A percentile compares a stretch with the other conserved stretches of the same genome.
Conservation (phyloP, 306 rosid genomes). For the Vigna unguiculata region DNA sequence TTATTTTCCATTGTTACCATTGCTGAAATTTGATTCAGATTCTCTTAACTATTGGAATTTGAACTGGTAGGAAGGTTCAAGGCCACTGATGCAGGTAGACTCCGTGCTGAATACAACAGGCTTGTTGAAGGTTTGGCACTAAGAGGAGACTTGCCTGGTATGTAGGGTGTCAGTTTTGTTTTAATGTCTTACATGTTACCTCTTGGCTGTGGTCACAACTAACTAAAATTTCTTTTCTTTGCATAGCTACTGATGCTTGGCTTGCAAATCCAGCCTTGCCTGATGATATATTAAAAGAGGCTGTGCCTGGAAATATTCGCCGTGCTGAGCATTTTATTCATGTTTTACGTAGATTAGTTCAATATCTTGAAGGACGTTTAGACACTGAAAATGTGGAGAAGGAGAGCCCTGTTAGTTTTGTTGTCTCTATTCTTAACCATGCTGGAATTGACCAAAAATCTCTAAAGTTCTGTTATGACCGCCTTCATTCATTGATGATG, state of each 20-base stretch:
- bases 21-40: constrained; percentile 51
- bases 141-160: constrained; percentile 87
- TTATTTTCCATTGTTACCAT: constrained; percentile 35
- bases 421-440: constrained; percentile 64
- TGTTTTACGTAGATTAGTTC: constrained; percentile 85
- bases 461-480: constrained; percentile 91
- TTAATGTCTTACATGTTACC: constrained; percentile 12
- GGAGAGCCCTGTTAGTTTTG: constrained; percentile 82
- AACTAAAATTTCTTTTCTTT: constrained; percentile 40
- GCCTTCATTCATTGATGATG: constrained; percentile 93
- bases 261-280: constrained; percentile 95
- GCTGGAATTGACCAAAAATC: constrained; percentile 97
- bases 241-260: constrained; percentile 79
- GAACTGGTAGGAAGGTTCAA: constrained; percentile 97
- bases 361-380: constrained; percentile 86
- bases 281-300: constrained; percentile 94
- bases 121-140: constrained; percentile 94
- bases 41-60: constrained; percentile 65
- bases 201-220: constrained; percentile 7
- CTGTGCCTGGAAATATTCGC: constrained; percentile 97
- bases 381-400: constrained; percentile 94
- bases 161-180: constrained; percentile 36
- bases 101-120: constrained; percentile 91
- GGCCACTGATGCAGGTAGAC: constrained; percentile 97
- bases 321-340: constrained; percentile 89